Conservation (phyloP, 345 rosid species). For the Boechera stricta region DNA sequence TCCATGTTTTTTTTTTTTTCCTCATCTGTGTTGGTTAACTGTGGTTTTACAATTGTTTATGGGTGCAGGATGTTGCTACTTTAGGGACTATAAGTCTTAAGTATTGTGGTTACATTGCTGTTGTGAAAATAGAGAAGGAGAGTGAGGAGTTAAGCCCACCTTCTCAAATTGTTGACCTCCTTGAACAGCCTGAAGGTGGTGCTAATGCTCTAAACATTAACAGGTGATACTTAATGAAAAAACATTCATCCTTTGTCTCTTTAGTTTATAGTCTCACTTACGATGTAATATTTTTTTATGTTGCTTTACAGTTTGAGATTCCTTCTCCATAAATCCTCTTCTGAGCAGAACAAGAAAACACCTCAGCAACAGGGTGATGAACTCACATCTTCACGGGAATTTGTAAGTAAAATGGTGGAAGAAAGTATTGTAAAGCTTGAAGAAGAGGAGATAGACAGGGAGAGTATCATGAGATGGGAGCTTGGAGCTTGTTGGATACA, state of each 20-base stretch:
- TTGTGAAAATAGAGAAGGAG: constrained; percentile 72
- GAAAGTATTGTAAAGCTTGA: constrained; percentile 87
- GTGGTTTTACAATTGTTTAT: constrained; percentile 32
- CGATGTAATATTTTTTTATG: constrained; percentile 9
- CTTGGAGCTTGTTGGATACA: constrained; percentile 99
- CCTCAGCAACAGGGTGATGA: constrained; percentile 60
- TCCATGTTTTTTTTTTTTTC: neutral
- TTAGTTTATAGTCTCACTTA: constrained; percentile 21
- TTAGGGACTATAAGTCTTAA: constrained; percentile 82
- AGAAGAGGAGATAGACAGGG: constrained; percentile 57
- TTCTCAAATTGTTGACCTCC: constrained; percentile 65
- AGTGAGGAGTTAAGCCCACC: constrained; percentile 54
- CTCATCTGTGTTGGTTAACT: constrained; percentile 6
- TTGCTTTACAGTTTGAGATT: constrained; percentile 75
- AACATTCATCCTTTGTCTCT: constrained; percentile 9
- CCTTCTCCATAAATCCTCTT: constrained; percentile 65
- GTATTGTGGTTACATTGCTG: constrained; percentile 83
- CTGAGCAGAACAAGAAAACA: constrained; percentile 59
- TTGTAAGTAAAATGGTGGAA: constrained; percentile 75
- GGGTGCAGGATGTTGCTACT: constrained; percentile 77
- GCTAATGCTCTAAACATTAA: constrained; percentile 95
- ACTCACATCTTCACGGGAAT: constrained; percentile 59
- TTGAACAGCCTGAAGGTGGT: constrained; percentile 97
- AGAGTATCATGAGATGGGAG: constrained; percentile 90
- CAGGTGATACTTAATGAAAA: constrained; percentile 55